A percentile compares a stretch with the other conserved stretches of the same genome.
phyloP scores from a whole-genome alignment of 2,329 filamentous ascomycete species.

The Alternaria triticina region DNA sequence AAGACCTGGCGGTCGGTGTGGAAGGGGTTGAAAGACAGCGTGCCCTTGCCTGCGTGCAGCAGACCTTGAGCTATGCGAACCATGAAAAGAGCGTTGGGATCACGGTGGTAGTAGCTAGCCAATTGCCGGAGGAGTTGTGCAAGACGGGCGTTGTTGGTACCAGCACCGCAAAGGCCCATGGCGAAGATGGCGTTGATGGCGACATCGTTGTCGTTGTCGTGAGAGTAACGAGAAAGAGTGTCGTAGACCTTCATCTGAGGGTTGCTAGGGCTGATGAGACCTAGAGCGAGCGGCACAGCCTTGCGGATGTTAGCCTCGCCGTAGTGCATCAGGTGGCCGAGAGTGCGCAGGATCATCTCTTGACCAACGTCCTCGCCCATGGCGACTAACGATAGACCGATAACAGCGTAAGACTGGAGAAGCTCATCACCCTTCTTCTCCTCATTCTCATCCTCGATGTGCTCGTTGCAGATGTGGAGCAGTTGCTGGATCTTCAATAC shows the following conservation, averaged over 20 bases:
- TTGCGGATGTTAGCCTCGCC: slow-evolving; percentile 96
- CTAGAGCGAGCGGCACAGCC: slow-evolving; percentile 95
- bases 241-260: slow-evolving; percentile 99
- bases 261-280: slow-evolving; percentile 94
- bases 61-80: slow-evolving; percentile 97
- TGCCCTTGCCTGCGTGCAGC: slow-evolving; percentile 99
- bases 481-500: slow-evolving; percentile 97
- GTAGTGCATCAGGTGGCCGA: slow-evolving; percentile 99
- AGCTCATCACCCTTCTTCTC: slow-evolving; percentile 92
- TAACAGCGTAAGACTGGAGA: slow-evolving; percentile 92
- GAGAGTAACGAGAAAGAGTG: slow-evolving; percentile 93
- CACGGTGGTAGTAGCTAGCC: slow-evolving; percentile 97
- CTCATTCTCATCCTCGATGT: slow-evolving; percentile 91
- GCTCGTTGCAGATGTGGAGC: slow-evolving; percentile 96
- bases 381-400: slow-evolving; percentile 90
- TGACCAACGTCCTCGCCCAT: slow-evolving; percentile 99
- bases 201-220: slow-evolving; percentile 98
- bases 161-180: slow-evolving; percentile 95
- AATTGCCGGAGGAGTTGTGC: slow-evolving; percentile 93
- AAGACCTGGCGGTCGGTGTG: slow-evolving; percentile 97
- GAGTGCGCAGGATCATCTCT: slow-evolving; percentile 97
- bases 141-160: slow-evolving; percentile 96
- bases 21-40: slow-evolving; percentile 95
- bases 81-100: slow-evolving; percentile 97
- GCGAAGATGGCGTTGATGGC: slow-evolving; percentile 98